Percentiles rank a stretch among this genome's conserved stretches.
phyloP scores from a whole-genome alignment of 371 early-diverging fungal genomes.

The Mortierella sp. region DNA sequence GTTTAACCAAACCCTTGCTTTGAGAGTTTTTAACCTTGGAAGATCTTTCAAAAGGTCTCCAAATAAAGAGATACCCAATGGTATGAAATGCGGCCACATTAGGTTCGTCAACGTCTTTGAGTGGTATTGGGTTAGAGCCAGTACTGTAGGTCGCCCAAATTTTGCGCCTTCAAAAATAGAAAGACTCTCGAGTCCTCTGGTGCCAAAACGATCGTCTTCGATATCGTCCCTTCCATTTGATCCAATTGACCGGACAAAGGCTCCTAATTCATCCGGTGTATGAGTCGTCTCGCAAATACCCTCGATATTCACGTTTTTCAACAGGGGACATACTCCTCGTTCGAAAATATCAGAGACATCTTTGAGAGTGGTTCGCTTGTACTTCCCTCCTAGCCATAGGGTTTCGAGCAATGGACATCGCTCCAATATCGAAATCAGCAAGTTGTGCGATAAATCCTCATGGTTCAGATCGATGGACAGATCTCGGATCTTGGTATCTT shows the following conservation, averaged over 20 bases:
- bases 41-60: not conserved
- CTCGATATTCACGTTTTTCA: not conserved
- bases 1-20: conserved; percentile 1
- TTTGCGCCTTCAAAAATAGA: not conserved
- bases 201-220: not conserved
- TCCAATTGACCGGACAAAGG: not conserved
- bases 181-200: conserved; percentile 1
- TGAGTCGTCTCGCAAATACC: not conserved
- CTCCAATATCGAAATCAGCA: conserved; percentile 1
- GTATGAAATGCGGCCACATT: conserved; percentile 1
- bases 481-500: conserved; percentile 1
- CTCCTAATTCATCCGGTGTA: not conserved
- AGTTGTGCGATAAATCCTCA: not conserved
- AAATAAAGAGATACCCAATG: not conserved
- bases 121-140: not conserved
- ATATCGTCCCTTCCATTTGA: not conserved
- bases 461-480: not conserved
- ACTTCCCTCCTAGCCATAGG: not conserved
- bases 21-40: conserved; percentile 4
- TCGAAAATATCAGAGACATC: not conserved
- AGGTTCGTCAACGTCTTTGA: conserved; percentile 2
- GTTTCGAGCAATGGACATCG: conserved; percentile 5
- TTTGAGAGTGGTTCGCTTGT: not conserved
- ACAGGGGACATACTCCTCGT: not conserved
- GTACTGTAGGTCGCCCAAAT: not conserved